phyloP scores from a whole-genome alignment of 2,329 filamentous ascomycete genomes.

The Nemania sp. region DNA sequence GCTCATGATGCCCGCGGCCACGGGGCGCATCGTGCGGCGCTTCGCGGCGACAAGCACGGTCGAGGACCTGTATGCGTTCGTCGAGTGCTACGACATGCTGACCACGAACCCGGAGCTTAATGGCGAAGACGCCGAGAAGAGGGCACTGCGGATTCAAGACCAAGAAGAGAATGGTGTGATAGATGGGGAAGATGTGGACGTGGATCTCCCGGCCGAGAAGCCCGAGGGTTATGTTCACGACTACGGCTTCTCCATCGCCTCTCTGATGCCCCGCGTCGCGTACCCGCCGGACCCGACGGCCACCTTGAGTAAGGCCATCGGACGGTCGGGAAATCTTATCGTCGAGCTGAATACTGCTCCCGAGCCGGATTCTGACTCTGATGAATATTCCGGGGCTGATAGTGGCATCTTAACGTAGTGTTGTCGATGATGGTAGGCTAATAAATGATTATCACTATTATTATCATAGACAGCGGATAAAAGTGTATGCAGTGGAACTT shows the following conservation, averaged over 20 bases:
- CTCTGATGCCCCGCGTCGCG: slow-evolving; percentile 80
- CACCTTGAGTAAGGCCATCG: slow-evolving; percentile 73
- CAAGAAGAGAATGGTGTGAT: slow-evolving; percentile 27
- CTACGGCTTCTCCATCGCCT: slow-evolving; percentile 84
- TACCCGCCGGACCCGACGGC: slow-evolving; percentile 70
- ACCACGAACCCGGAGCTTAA: slow-evolving; percentile 43
- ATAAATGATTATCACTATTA: too few relatives aligned
- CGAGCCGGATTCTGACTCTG: slow-evolving; percentile 55
- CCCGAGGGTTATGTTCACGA: slow-evolving; percentile 75
- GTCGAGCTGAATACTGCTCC: slow-evolving; percentile 64
- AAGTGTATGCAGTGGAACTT: not conserved
- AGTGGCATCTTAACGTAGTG: too few relatives aligned
- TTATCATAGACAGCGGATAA: not conserved
- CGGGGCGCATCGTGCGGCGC: slow-evolving; percentile 74
- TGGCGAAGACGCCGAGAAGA: slow-evolving; percentile 30
- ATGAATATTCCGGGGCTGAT: slow-evolving; percentile 40
- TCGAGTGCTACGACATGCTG: slow-evolving; percentile 78
- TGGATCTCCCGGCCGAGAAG: slow-evolving; percentile 41
- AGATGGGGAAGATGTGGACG: slow-evolving; percentile 18
- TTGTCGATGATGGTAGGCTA: too few relatives aligned
- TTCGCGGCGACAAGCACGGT: slow-evolving; percentile 72
- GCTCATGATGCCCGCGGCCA: slow-evolving; percentile 67
- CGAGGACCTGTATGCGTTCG: slow-evolving; percentile 93
- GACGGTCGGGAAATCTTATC: slow-evolving; percentile 83
- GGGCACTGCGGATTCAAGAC: too few relatives aligned